phyloP scores from a whole-genome alignment of 495 filamentous ascomycete genomes.

The Chaetomium cochliodes region DNA sequence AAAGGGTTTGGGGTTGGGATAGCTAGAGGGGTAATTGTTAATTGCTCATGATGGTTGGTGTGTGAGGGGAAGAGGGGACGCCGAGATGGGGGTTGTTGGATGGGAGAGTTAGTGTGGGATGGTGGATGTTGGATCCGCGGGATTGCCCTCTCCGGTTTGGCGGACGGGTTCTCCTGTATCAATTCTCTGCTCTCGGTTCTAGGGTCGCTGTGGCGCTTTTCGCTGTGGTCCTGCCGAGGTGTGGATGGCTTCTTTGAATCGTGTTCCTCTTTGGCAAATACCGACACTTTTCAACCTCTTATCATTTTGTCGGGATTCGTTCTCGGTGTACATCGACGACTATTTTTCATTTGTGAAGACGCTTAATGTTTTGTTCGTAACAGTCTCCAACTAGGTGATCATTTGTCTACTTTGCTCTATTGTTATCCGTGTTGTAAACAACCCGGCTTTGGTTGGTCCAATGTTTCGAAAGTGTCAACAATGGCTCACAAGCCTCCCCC shows the following conservation, averaged over 20 bases:
- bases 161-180: slow-evolving; percentile 8
- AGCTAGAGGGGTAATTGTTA: background rate
- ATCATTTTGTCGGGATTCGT: background rate
- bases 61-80: background rate
- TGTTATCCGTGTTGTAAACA: background rate
- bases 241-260: slow-evolving; percentile 7
- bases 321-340: slow-evolving; percentile 7
- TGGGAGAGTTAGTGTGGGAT: background rate
- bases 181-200: background rate
- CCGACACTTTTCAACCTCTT: slow-evolving; percentile 21
- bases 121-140: background rate
- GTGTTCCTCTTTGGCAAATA: slow-evolving; percentile 20
- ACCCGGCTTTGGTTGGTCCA: no score
- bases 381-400: background rate
- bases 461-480: no score
- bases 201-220: background rate
- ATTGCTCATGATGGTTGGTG: slow-evolving; percentile 13
- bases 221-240: slow-evolving; percentile 6
- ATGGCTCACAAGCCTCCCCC: no score
- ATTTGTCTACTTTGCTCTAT: background rate
- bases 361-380: background rate
- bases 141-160: slow-evolving; percentile 13
- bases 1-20: background rate
- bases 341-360: slow-evolving; percentile 18
- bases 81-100: background rate